Evolutionary conservation across 331 rosid species (phyloP), one percentile per base, ranked within the genome.

Genomic region (Malus hybrid): DNA sequence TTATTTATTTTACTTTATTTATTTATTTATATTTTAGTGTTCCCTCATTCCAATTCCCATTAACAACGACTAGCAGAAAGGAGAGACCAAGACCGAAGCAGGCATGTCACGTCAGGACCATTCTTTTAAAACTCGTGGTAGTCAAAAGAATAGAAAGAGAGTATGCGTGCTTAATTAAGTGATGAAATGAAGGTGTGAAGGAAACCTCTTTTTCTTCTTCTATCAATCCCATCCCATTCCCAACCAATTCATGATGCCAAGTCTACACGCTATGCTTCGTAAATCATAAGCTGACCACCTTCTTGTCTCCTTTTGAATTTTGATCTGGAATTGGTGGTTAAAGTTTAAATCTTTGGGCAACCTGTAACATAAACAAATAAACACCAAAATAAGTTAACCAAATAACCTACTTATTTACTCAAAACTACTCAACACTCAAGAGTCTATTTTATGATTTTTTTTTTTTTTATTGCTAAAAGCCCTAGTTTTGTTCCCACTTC

Each of bases 211-310:
- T 74, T 79, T 65, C 78, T 70, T 42, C 57, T 54, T 54, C 10
- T 18, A 54, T 18, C 22, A 3, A 18, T 3, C 59, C 59, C 59
- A 18, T 52, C 70, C 71, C 79, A 33, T 69, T 52, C 70, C 71
- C 79, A 52, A 69, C 71, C 63, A 65, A 79, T 84, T 67, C 77
- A 78, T 20, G 67, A 24, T 75, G 76, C 69, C 75, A 66, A 79
- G 69, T 79, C 48, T 70, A 65, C 76, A 82, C 61, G 81, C 52
- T 56, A 62, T 76, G 56, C 27, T 42, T 66, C 60, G 75, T 68
- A 55, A 83, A 79, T 79, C 81, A 81, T 83, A 72, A 20, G 73
- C 67, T 76, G 75, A 80, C 85, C 80, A 34, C 76, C 80, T 28
- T 55, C 67, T 71, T 89, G 87, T 81, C 85, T 54, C 80, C 71